Evolutionary conservation across 805 yeast species (phyloP).

Genomic region (Saccharomycopsis amapae): DNA sequence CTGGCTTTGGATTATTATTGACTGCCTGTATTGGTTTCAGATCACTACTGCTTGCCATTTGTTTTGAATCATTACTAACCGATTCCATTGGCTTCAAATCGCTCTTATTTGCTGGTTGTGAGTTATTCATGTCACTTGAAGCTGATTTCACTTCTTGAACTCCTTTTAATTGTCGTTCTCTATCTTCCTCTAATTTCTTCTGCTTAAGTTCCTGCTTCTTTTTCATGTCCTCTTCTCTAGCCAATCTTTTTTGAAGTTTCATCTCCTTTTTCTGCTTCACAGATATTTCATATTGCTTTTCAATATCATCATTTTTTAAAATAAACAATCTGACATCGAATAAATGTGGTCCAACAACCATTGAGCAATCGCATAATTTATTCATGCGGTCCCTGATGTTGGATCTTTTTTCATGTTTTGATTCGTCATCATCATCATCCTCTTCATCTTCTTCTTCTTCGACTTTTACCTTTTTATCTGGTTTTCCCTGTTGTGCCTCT

Average conservation of each 20-base stretch:
- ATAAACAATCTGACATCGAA: slow-evolving; percentile 74
- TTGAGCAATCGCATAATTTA: slow-evolving; percentile 68
- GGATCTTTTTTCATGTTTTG: slow-evolving; percentile 33
- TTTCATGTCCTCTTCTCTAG: slow-evolving; percentile 30
- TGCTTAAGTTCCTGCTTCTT: slow-evolving; percentile 28
- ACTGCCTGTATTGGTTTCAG: no score
- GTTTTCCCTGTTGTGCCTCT: slow-evolving; percentile 15
- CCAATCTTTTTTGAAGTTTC: slow-evolving; percentile 22
- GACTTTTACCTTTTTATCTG: neutral
- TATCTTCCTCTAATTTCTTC: slow-evolving; percentile 25
- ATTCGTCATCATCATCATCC: neutral
- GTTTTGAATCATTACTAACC: no score
- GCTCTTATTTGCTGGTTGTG: no score
- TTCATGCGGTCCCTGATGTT: slow-evolving; percentile 82
- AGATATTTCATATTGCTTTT: slow-evolving; percentile 37
- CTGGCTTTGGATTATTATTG: no score
- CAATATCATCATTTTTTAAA: slow-evolving; percentile 73
- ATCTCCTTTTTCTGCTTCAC: slow-evolving; percentile 28
- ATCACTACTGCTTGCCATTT: no score
- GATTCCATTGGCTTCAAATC: no score
- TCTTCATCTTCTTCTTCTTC: neutral
- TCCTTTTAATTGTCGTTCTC: no score
- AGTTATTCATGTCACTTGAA: no score
- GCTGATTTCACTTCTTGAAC: no score
- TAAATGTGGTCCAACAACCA: slow-evolving; percentile 76